Evolutionary conservation across 306 rosid species (phyloP).

Genomic region (Vigna radiata): DNA sequence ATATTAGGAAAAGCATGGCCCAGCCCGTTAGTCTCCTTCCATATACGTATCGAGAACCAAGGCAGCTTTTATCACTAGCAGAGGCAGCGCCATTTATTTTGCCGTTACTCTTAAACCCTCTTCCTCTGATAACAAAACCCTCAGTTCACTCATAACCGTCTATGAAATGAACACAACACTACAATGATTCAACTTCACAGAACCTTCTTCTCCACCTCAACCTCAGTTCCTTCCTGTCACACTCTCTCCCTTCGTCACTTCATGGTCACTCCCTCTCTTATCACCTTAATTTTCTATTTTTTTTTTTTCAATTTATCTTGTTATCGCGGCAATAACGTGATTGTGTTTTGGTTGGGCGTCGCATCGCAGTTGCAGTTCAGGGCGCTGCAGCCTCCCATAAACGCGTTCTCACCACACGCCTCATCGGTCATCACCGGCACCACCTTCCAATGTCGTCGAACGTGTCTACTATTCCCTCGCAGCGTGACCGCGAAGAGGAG

Average conservation of each 20-base stretch:
- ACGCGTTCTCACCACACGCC: constrained; percentile 42
- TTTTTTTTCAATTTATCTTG: background rate
- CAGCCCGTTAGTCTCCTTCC: background rate
- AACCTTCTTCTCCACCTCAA: constrained; percentile 51
- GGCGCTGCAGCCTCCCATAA: constrained; percentile 49
- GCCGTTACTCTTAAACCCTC: constrained; percentile 12
- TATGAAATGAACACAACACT: constrained; percentile 44
- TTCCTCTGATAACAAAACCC: background rate
- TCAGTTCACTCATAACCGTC: background rate
- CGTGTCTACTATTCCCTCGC: constrained; percentile 33
- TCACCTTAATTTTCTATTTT: background rate
- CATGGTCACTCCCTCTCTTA: constrained; percentile 47
- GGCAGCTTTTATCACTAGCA: background rate
- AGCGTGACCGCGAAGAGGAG: constrained; percentile 31
- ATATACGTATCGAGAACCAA: background rate
- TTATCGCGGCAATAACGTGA: background rate
- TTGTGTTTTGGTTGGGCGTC: constrained; percentile 15
- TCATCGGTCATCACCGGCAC: constrained; percentile 35
- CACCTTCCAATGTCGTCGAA: constrained; percentile 41
- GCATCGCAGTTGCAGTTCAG: constrained; percentile 64
- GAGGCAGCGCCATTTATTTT: background rate
- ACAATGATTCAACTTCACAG: constrained; percentile 67
- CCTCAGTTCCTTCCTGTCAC: constrained; percentile 49
- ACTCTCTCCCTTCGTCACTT: constrained; percentile 53
- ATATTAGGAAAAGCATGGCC: background rate